Evolutionary conservation across 164 flowering plant genomes (phyloP), one percentile per base, ranked within the genome.

Genomic region (Annona cherimola): DNA sequence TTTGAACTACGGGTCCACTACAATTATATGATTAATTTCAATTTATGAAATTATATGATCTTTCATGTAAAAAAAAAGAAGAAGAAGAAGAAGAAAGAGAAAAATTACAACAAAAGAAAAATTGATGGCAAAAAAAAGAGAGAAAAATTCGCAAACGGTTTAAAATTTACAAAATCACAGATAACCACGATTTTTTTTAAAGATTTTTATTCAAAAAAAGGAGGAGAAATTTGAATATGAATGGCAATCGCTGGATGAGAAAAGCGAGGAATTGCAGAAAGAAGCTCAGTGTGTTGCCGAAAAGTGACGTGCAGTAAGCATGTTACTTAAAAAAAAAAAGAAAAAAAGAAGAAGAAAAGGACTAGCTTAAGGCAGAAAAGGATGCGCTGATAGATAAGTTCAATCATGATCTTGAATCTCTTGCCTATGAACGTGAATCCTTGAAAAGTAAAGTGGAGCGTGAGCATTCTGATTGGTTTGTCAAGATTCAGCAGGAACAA

Each of bases 211-310:
- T n/a, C n/a, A 83, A 77, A 79, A 79, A 20, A 93, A 93, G 81
- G 92, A 92, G 78, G 90, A 88, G 12, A 90, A 91, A 66, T 90
- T 96, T 77, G 98, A 96, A 79, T 72, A 83, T 69, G 97, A 96
- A 73, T 96, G 98, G 98, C 95, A 93, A 70, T 45, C 76, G 26
- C 86, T 96, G 73, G 99, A 93, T 81, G 99, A 90, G 79, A 92
- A 93, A 82, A 88, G 90, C 74, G 86, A 50, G 14, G 14, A 50
- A 50, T 50, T 50, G 57, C 57, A 2, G 7, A 4, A 8, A 8
- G 57, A 16, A 50, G 69, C 68, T 94, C n/a, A 87, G 89, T 75
- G 80, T 62, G 70, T 96, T 72, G 86, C 84, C 59, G 83, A 83
- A 72, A 93, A 92, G 81, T 85, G 90, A 67, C 46, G 68, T 45